Evolutionary conservation across 1,284 basidiomycete species (phyloP).

Genomic region (Coniferiporia sulphurascens): DNA sequence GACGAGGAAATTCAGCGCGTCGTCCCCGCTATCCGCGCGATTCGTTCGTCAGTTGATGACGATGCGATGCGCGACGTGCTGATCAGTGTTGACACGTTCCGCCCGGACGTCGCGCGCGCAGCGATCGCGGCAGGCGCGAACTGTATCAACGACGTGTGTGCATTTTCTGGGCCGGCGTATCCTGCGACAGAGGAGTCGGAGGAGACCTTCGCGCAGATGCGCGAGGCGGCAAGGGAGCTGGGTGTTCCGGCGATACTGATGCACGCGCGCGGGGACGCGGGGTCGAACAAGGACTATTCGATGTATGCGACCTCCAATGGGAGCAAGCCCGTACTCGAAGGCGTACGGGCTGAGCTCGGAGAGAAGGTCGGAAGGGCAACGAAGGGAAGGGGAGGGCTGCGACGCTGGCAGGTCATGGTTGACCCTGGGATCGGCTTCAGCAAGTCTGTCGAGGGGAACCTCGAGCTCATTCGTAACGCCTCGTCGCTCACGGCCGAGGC

Average conservation of each 20-base stretch:
- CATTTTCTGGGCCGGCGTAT: conserved; percentile 66
- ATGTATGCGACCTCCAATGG: conserved; percentile 37
- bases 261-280: conserved; percentile 87
- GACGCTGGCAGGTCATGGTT: conserved; percentile 86
- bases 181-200: conserved; percentile 33
- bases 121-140: conserved; percentile 84
- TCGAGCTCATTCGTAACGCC: conserved; percentile 61
- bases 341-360: conserved; percentile 73
- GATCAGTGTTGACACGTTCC: conserved; percentile 93
- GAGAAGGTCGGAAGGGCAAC: conserved; percentile 65
- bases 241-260: conserved; percentile 80
- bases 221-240: conserved; percentile 55
- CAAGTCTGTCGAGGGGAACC: conserved; percentile 76
- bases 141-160: conserved; percentile 93
- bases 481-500: conserved; percentile 42
- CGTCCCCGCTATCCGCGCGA: conserved; percentile 59
- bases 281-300: conserved; percentile 66
- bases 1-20: conserved; percentile 78
- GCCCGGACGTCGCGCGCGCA: conserved; percentile 73
- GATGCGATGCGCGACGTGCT: conserved; percentile 36
- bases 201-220: conserved; percentile 54
- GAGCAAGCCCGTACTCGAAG: conserved; percentile 55
- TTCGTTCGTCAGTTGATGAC: conserved; percentile 27
- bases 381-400: conserved; percentile 68
- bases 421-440: conserved; percentile 97